These are phyloP conservation scores for Rusavskia elegans DNA, from an alignment of 495 filamentous ascomycete genomes.

Conservation along the genomic window DNA sequence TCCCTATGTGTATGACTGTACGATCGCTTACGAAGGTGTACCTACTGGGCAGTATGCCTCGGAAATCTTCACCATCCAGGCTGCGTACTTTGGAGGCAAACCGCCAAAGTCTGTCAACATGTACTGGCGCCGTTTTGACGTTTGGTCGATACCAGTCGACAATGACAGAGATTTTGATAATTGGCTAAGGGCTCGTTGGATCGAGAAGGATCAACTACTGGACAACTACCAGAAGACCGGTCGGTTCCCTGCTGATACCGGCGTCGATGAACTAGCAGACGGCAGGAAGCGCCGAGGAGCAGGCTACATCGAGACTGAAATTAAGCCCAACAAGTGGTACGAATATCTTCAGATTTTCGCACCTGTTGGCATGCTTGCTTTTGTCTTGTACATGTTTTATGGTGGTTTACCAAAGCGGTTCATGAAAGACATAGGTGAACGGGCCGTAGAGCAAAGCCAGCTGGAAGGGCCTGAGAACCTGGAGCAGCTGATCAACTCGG, in stretches of 20 bases:
- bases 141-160: conserved; percentile 50
- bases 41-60: conserved; percentile 62
- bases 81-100: conserved; percentile 59
- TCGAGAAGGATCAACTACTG: conserved; percentile 63
- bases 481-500: background rate
- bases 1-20: conserved; percentile 75
- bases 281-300: conserved; percentile 11
- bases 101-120: conserved; percentile 75
- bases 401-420: conserved; percentile 13
- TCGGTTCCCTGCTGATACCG: conserved; percentile 45
- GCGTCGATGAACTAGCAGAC: conserved; percentile 8
- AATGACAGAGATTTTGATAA: conserved; percentile 44
- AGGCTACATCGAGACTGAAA: conserved; percentile 28
- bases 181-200: conserved; percentile 66
- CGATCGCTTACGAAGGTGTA: conserved; percentile 69
- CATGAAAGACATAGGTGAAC: conserved; percentile 9
- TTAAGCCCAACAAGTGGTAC: conserved; percentile 28
- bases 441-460: conserved; percentile 7
- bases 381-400: conserved; percentile 17
- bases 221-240: conserved; percentile 55
- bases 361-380: conserved; percentile 14
- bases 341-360: conserved; percentile 36
- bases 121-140: conserved; percentile 59
- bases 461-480: conserved; percentile 11
- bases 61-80: conserved; percentile 55